Percentiles rank a stretch among this genome's conserved stretches.
Conservation (phyloP, 257 asterid genomes). For the Solanum tarijense region DNA sequence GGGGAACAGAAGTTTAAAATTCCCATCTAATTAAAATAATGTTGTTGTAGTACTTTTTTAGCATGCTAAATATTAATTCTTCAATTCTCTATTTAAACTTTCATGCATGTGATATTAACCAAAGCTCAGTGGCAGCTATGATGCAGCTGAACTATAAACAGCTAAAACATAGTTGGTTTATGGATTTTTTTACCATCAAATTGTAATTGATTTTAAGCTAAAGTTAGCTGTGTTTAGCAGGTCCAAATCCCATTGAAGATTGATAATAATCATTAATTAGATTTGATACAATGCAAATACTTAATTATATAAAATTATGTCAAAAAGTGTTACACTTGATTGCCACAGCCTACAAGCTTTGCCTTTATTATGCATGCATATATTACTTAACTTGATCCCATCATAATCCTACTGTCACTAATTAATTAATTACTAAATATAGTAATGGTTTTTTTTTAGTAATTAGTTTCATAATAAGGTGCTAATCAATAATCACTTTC, state of each 20-base stretch:
- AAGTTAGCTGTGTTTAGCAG: background rate
- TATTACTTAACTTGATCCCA: background rate
- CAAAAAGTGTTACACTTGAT: background rate
- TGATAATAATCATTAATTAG: background rate
- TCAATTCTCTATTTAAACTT: background rate
- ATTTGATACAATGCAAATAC: background rate
- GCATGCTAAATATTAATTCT: background rate
- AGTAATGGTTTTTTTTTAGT: background rate
- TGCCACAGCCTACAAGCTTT: background rate
- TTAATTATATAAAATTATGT: background rate
- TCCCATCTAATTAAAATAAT: background rate
- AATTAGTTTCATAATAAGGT: too few relatives aligned
- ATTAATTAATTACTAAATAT: background rate
- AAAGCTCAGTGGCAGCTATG: background rate
- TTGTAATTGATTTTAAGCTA: background rate
- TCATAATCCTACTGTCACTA: background rate
- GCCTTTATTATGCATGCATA: slow-evolving; percentile 2
- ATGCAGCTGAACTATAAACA: slow-evolving; percentile 1
- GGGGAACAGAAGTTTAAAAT: background rate
- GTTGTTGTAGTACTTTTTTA: background rate
- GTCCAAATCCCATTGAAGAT: background rate
- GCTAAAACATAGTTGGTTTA: background rate
- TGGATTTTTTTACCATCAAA: background rate
- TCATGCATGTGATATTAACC: background rate
- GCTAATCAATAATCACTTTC: background rate